A percentile compares a stretch with the other conserved stretches of the same genome.
These are phyloP conservation scores for Trichosporon ovoides DNA, from an alignment of 1,284 basidiomycete genomes.

Conservation along the genomic window DNA sequence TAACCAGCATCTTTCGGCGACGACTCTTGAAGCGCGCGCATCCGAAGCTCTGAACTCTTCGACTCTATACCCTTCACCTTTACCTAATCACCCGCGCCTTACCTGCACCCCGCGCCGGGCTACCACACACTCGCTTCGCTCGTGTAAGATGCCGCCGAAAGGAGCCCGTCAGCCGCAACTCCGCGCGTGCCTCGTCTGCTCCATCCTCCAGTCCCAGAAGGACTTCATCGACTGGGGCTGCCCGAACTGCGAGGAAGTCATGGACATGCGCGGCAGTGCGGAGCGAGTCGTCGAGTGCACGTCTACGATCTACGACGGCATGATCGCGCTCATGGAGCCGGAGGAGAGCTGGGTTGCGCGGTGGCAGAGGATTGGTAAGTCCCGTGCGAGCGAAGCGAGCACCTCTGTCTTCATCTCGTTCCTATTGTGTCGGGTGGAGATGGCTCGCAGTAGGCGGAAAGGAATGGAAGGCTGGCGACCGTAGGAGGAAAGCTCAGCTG, in stretches of 20 bases:
- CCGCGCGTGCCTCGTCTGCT: conserved; percentile 87
- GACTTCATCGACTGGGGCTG: conserved; percentile 86
- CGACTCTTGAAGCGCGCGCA: too few relatives aligned
- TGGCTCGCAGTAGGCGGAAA: too few relatives aligned
- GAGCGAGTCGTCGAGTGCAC: conserved; percentile 85
- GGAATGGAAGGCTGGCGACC: too few relatives aligned
- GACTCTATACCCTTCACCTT: too few relatives aligned
- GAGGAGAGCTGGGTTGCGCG: conserved; percentile 90
- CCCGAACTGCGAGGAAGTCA: conserved; percentile 93
- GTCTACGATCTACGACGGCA: conserved; percentile 89
- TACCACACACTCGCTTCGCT: not conserved
- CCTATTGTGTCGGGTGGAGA: too few relatives aligned
- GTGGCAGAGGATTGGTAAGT: conserved; percentile 83
- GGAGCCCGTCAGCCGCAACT: conserved; percentile 51
- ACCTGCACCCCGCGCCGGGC: too few relatives aligned
- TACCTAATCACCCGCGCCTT: too few relatives aligned
- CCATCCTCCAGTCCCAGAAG: conserved; percentile 72
- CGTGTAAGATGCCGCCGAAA: conserved; percentile 30
- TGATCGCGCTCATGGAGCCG: conserved; percentile 82
- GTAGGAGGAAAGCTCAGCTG: too few relatives aligned
- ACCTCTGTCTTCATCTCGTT: too few relatives aligned
- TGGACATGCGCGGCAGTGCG: conserved; percentile 85
- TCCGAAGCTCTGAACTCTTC: too few relatives aligned
- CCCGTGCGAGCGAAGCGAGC: too few relatives aligned
- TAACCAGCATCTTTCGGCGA: too few relatives aligned